Evolutionary conservation across 2,329 filamentous ascomycete species (phyloP), one percentile per base, ranked within the genome.

Genomic region (Xylogone sp.): DNA sequence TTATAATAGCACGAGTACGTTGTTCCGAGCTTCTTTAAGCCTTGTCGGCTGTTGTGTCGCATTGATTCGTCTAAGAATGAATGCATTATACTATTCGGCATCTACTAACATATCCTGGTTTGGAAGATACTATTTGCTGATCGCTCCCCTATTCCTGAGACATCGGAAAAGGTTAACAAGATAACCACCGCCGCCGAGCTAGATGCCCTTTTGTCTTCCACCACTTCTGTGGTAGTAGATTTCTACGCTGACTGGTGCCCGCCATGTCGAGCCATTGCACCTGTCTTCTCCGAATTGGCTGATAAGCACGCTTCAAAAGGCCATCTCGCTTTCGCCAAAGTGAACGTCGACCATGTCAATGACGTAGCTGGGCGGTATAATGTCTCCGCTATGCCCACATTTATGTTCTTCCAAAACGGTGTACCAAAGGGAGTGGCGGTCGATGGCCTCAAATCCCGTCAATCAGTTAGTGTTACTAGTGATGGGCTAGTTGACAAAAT

Each of bases 231-330:
- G 56, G 72, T 75, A 54, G 68, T 79, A 56, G 79, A 84, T 64
- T 82, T 83, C 69, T 77, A 72, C 68, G 80, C 81, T 53, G 70
- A 75, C 61, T 84, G 81, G 81, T 84, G 81, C 68, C 74, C 73
- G 39, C 81, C 81, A 22, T 84, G 81, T 77, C 81, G 79, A 68
- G 69, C 71, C 59, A 83, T 84, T 62, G 76, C 78, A 20, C 81
- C 81, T 55, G 60, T 77, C 53, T 83, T 76, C 72, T 62, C 60
- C 53, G 69, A 74, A 62, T 72, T 81, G 48, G 75, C 79, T 44
- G 64, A 64, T 45, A 58, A 66, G 42, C 66, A 71, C 61, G 44
- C 59, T 29, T 56, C 64, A 21, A 69, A 71, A 18, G 70, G 74
- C 48, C 66, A 69, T 43, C 72, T 77, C 46, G 72, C 73, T 56